A percentile compares a stretch with the other conserved stretches of the same genome.
Conservation (phyloP, 176 grass and related monocot genomes). For the Urochloa ruziziensis region DNA sequence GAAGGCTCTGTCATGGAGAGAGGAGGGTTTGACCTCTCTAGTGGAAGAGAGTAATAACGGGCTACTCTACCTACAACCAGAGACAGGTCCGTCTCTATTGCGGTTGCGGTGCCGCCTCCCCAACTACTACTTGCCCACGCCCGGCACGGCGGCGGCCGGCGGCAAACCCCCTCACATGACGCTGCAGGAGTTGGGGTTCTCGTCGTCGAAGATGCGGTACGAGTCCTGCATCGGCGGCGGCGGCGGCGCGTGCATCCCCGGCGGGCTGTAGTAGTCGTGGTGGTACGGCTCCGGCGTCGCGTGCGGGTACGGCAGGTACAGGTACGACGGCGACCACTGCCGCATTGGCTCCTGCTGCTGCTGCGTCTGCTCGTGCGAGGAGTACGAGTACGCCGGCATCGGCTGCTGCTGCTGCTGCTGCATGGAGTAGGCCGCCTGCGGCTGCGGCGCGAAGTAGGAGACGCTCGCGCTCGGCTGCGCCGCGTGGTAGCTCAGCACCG, state of each 20-base stretch:
- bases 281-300: conserved; percentile 35
- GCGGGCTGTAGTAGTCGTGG: conserved; percentile 45
- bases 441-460: conserved; percentile 52
- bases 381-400: conserved; percentile 28
- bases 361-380: conserved; percentile 18
- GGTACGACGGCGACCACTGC: conserved; percentile 53
- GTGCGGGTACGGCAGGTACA: conserved; percentile 41
- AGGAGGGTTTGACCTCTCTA: conserved; percentile 35
- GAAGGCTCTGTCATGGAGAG: conserved; percentile 37
- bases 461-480: conserved; percentile 56
- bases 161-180: conserved; percentile 58
- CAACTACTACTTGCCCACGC: conserved; percentile 36
- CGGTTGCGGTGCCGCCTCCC: conserved; percentile 37
- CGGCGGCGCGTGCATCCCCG: conserved; percentile 32
- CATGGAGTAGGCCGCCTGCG: conserved; percentile 28
- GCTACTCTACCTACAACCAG: conserved; percentile 37
- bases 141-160: not conserved
- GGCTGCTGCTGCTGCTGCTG: conserved; percentile 20
- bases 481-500: conserved; percentile 67
- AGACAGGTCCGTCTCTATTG: conserved; percentile 14
- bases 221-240: conserved; percentile 36
- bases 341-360: conserved; percentile 6
- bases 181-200: conserved; percentile 74
- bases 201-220: conserved; percentile 70
- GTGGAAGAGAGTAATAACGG: conserved; percentile 27